Base-by-base conservation (phyloP, 164 flowering plant genomes). In the Euptelea pleiosperma region DNA sequence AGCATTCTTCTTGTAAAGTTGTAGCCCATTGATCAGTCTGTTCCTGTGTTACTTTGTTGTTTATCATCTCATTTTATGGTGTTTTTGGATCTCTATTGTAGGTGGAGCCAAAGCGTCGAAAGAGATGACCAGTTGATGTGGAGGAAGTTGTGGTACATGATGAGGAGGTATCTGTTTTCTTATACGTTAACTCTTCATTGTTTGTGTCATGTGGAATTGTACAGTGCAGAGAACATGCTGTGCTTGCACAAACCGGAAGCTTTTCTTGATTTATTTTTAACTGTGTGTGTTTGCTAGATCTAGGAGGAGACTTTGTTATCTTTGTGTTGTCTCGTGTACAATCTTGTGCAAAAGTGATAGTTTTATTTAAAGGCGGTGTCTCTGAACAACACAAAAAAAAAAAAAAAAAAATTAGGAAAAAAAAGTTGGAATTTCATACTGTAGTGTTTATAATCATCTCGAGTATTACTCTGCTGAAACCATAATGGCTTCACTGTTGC, bases 71-170 rank as follows among this genome's bases (percentile, higher is more conserved):
- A 28, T 37, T 55, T 48, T 36, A 2, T 18, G 22, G 33, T 40
- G 30, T 46, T 1, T 22, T 12, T 41, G 42, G 42, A 21, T n/a
- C n/a, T n/a, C 21, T 48, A 25, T 39, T 62, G 6, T 77, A 83
- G 88, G 72, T 73, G 43, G 82, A 78, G 67, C 39, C 76, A 19
- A 83, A 83, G 68, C 82, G 85, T 3, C 72, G 77, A 56, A 83
- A 75, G 75, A 73, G 73, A 56, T 83, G 67, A 77, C 15, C 15
- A 25, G 29, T 43, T 19, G 51, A 55, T 37, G 52, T 12, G 15
- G 21, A 48, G 30, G 34, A 28, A n/a, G 29, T 15, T 28, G 43
- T 8, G 62, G 46, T 41, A 41, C 53, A 24, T 35, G 43, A 28
- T 12, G 19, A 46, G 43, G 59, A 52, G 66, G 60, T 57, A 61